Conservation (phyloP, 805 yeast species). For the Saccharomycopsis fermentans region DNA sequence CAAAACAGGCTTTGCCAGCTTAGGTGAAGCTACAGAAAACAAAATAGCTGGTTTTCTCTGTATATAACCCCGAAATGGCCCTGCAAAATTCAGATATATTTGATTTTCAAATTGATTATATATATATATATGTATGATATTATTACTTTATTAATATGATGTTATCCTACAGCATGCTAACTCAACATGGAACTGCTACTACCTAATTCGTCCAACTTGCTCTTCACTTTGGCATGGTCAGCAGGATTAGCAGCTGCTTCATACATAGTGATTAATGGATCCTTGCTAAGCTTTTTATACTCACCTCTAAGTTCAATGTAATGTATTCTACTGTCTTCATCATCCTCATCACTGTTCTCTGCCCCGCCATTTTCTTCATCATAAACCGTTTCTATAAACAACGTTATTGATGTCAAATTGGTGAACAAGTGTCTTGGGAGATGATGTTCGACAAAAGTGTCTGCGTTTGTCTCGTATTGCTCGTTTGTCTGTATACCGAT, state of each 20-base stretch:
- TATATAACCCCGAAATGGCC: too few species aligned
- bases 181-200: background rate
- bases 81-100: too few species aligned
- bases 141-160: too few species aligned
- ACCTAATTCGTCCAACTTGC: background rate
- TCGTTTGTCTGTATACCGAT: constrained; percentile 39
- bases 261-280: constrained; percentile 69
- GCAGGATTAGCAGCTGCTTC: constrained; percentile 91
- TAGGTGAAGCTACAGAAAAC: too few species aligned
- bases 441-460: constrained; percentile 67
- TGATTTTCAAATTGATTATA: too few species aligned
- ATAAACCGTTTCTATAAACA: constrained; percentile 62
- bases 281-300: constrained; percentile 41
- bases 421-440: constrained; percentile 68
- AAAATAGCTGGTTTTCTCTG: background rate
- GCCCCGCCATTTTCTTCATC: background rate
- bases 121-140: too few species aligned
- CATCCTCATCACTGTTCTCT: constrained; percentile 34
- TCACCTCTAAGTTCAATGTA: constrained; percentile 78
- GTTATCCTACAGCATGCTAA: too few species aligned
- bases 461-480: constrained; percentile 27
- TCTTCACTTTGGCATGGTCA: constrained; percentile 51
- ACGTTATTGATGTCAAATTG: constrained; percentile 53
- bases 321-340: constrained; percentile 47
- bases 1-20: background rate